Percentiles rank a stretch among this genome's conserved stretches.
Conservation (phyloP, 371 early-diverging fungal genomes). For the Mortierella polycephala region DNA sequence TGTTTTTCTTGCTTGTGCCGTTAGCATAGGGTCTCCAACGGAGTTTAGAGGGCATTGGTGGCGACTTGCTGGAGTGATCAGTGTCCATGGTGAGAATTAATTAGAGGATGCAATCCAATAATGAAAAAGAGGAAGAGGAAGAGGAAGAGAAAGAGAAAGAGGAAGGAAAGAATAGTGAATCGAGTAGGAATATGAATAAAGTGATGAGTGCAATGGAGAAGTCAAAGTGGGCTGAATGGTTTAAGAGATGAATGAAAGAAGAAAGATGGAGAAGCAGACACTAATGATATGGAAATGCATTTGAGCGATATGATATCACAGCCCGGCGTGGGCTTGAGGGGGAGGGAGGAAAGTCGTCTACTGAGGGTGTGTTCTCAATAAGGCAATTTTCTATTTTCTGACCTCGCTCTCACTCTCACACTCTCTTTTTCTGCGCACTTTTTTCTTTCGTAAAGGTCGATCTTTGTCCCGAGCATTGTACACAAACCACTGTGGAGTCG, state of each 20-base stretch:
- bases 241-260: too few relatives aligned
- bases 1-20: conserved; percentile 45
- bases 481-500: too few relatives aligned
- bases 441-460: too few relatives aligned
- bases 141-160: neutral
- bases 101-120: neutral
- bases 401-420: neutral
- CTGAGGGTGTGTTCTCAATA: neutral
- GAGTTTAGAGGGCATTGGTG: conserved; percentile 46
- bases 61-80: conserved; percentile 22
- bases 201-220: too few relatives aligned
- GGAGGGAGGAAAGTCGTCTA: too few relatives aligned
- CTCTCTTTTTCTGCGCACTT: neutral
- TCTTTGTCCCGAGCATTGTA: too few relatives aligned
- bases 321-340: too few relatives aligned
- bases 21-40: conserved; percentile 53
- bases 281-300: neutral
- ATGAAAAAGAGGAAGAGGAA: neutral
- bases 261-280: too few relatives aligned
- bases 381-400: conserved; percentile 3
- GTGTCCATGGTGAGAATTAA: conserved; percentile 18
- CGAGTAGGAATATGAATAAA: neutral
- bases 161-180: neutral
- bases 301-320: neutral
- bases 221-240: neutral